Percentiles rank a stretch among this genome's conserved stretches.
Evolutionary conservation across 1,139 yeast species (phyloP).

Genomic region (Saccharomyces hybrid): DNA sequence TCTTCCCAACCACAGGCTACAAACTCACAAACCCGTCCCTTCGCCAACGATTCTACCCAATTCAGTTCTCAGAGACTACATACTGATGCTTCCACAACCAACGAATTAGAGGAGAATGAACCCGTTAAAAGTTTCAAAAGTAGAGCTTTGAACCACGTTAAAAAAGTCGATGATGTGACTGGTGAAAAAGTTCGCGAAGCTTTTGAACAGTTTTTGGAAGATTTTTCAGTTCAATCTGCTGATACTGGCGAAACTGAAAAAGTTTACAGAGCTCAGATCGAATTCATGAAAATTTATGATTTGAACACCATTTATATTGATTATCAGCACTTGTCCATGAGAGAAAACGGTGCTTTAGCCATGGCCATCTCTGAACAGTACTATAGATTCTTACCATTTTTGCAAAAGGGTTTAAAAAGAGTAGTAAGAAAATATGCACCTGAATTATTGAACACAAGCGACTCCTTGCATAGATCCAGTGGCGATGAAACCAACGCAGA

Average conservation of each 20-base stretch:
- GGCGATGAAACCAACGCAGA: slow-evolving; percentile 27
- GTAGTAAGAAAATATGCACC: slow-evolving; percentile 76
- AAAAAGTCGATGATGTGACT: slow-evolving; percentile 82
- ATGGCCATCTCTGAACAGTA: slow-evolving; percentile 85
- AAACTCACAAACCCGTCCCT: slow-evolving; percentile 7
- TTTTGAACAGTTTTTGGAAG: slow-evolving; percentile 77
- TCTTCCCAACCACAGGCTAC: slow-evolving; percentile 29
- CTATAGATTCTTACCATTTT: slow-evolving; percentile 82
- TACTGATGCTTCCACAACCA: slow-evolving; percentile 14
- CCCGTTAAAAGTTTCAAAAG: slow-evolving; percentile 28
- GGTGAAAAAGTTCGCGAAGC: slow-evolving; percentile 92
- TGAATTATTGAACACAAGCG: slow-evolving; percentile 36
- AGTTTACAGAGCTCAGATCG: slow-evolving; percentile 71
- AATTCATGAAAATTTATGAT: slow-evolving; percentile 72
- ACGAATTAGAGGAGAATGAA: slow-evolving; percentile 17
- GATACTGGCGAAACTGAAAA: slow-evolving; percentile 39
- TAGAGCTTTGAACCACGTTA: slow-evolving; percentile 52
- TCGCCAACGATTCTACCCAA: slow-evolving; percentile 14
- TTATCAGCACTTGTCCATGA: slow-evolving; percentile 64
- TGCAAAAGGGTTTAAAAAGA: slow-evolving; percentile 65
- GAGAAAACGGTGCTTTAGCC: slow-evolving; percentile 84
- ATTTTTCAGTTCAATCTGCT: slow-evolving; percentile 34
- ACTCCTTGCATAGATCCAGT: slow-evolving; percentile 38
- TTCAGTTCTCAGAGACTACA: slow-evolving; percentile 21
- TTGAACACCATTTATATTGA: slow-evolving; percentile 76